Evolutionary conservation across 2,329 filamentous ascomycete genomes (phyloP).

Genomic region (Aspergillus flavus): DNA sequence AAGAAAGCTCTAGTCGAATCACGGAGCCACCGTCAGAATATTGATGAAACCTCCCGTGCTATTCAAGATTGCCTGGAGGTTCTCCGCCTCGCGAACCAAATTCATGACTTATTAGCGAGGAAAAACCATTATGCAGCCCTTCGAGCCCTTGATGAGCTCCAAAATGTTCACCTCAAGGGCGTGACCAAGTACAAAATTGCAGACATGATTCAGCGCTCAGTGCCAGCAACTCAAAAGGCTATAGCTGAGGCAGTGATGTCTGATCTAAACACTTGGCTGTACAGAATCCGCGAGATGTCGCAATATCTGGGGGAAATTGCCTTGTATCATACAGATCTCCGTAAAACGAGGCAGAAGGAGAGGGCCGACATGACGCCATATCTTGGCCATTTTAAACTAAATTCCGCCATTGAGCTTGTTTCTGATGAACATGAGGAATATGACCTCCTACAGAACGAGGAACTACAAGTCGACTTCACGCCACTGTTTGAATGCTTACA

Average conservation of each 20-base stretch:
- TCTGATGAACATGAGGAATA: conserved; percentile 96
- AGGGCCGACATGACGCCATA: conserved; percentile 75
- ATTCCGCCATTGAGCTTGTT: conserved; percentile 93
- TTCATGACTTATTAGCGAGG: conserved; percentile 85
- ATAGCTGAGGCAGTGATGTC: conserved; percentile 97
- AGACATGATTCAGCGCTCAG: conserved; percentile 92
- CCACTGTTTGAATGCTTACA: conserved; percentile 93
- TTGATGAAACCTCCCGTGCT: conserved; percentile 86
- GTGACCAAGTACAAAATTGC: conserved; percentile 94
- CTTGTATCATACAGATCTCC: conserved; percentile 91
- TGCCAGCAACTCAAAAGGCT: conserved; percentile 85
- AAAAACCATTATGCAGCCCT: conserved; percentile 96
- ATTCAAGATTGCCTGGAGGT: conserved; percentile 91
- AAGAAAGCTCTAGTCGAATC: conserved; percentile 95
- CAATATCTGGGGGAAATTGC: conserved; percentile 95
- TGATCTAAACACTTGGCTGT: conserved; percentile 96
- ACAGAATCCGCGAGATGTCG: conserved; percentile 89
- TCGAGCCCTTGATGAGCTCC: conserved; percentile 89
- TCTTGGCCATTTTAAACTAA: conserved; percentile 82
- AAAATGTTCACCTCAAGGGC: conserved; percentile 93
- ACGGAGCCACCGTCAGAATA: conserved; percentile 88
- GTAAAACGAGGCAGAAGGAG: conserved; percentile 79
- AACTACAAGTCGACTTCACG: conserved; percentile 90
- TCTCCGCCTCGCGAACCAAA: conserved; percentile 86
- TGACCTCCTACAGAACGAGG: conserved; percentile 92